Evolutionary conservation across 2,329 filamentous ascomycete genomes (phyloP), one percentile per base, ranked within the genome.

Genomic region (Penicillium sp.): DNA sequence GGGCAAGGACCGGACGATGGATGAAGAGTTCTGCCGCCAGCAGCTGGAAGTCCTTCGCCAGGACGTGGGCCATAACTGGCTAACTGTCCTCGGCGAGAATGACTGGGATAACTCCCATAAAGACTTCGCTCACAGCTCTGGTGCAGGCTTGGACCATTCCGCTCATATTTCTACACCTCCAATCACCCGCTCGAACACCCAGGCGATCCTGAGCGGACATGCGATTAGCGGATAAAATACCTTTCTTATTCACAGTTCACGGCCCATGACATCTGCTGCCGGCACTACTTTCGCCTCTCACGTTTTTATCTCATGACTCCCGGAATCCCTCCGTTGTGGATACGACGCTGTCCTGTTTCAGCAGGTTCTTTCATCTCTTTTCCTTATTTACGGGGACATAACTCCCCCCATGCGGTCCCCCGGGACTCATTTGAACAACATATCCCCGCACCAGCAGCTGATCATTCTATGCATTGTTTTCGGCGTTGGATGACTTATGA

Each of bases 21-120:
- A 81, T 51, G 85, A 85, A 47, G 87, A 93, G 61, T 74, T 87
- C 7, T 97, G 95, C 69, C 82, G 86, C 50, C 87, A 87, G 66
- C 93, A 93, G 68, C 85, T 97, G 48, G 89, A 95, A 68, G 83
- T 86, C 3, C 72, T 96, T 47, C 84, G 89, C 53, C 85, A 85
- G 62, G 88, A 91, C 62, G 84, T 95, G 57, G 90, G 90, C 29
- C 88, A 83, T 60, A 86, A 83, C 33, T 98, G 95, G 78, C 78
- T 98, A 34, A 90, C 83, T 55, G 88, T 87, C 13, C 75, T 97
- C 44, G 85, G 86, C 53, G 90, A 95, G 61, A 87, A 93, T 66
- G 76, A 69, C 31, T 79, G 78, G 74, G 73, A 77, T 44, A 58
- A 56, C 28, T 55, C 64, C 34, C 62, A 64, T 42, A 64, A 60